Percentiles rank a stretch among this genome's conserved stretches.
Conservation (phyloP, 192 early-diverging fungal genomes). For the Dissophora globulifera region DNA sequence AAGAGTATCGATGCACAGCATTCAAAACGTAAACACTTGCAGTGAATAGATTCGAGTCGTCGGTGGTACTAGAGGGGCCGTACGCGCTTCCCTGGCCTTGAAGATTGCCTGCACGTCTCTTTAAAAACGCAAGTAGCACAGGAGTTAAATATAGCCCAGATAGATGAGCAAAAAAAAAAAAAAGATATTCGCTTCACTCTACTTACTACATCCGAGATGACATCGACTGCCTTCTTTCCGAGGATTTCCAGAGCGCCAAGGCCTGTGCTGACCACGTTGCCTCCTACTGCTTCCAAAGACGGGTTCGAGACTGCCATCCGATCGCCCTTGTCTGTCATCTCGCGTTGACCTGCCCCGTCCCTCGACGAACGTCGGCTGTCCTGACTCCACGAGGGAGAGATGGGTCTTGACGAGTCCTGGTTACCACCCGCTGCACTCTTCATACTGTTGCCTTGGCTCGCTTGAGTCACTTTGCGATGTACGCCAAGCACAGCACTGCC, state of each 20-base stretch:
- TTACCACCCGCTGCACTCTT: not conserved
- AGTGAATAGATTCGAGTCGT: conserved; percentile 28
- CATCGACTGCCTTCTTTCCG: conserved; percentile 42
- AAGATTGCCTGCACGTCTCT: conserved; percentile 36
- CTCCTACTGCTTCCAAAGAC: conserved; percentile 29
- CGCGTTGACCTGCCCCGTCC: not conserved
- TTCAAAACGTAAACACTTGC: too few species aligned
- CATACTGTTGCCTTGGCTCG: conserved; percentile 1
- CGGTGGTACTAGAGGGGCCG: conserved; percentile 1
- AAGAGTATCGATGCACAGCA: too few species aligned
- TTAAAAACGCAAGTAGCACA: not conserved
- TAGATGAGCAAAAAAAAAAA: not conserved
- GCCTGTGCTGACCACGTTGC: conserved; percentile 44
- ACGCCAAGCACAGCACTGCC: conserved; percentile 48
- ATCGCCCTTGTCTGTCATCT: not conserved
- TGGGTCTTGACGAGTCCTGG: not conserved
- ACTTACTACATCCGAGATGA: conserved; percentile 46
- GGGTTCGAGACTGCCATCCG: conserved; percentile 19
- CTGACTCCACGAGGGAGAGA: not conserved
- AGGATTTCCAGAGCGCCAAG: conserved; percentile 43
- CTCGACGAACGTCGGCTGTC: not conserved
- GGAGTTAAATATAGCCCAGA: too few species aligned
- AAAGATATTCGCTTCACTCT: not conserved
- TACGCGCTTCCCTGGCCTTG: conserved; percentile 11
- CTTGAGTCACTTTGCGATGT: conserved; percentile 42